Evolutionary conservation across 2,329 filamentous ascomycete genomes (phyloP).

Genomic region (Penicillium polonicum): DNA sequence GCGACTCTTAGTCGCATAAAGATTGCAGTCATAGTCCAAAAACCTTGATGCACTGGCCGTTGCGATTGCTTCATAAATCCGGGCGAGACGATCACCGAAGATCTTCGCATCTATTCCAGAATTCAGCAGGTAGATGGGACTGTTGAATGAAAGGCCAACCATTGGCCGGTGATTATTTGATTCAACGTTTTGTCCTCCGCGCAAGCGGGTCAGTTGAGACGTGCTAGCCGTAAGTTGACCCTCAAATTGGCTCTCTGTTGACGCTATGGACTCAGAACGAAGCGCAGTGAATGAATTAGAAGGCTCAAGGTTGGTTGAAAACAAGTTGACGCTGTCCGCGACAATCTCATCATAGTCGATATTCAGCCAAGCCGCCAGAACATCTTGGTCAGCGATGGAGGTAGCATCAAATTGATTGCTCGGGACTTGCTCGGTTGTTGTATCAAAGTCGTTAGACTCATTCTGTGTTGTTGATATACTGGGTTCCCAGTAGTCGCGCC

Average conservation of each 20-base stretch:
- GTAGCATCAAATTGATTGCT: neutral
- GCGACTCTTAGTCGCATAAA: slow-evolving; percentile 15
- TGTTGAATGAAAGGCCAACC: slow-evolving; percentile 16
- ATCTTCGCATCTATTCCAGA: slow-evolving; percentile 20
- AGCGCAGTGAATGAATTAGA: neutral
- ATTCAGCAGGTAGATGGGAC: slow-evolving; percentile 26
- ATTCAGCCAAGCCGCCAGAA: slow-evolving; percentile 14
- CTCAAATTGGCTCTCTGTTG: neutral
- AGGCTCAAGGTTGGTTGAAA: neutral
- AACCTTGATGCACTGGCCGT: slow-evolving; percentile 20
- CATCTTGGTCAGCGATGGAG: neutral
- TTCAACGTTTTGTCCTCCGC: neutral
- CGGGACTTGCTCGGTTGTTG: neutral
- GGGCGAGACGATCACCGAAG: slow-evolving; percentile 16
- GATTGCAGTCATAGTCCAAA: slow-evolving; percentile 23
- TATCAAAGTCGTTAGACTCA: neutral
- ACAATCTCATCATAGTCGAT: slow-evolving; percentile 6
- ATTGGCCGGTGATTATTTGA: neutral
- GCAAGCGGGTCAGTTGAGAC: neutral
- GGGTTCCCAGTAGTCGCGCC: no score
- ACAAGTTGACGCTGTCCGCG: neutral
- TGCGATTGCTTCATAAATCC: slow-evolving; percentile 24
- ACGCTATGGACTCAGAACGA: neutral
- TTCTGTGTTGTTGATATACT: neutral
- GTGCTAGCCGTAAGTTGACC: neutral